Percentiles rank a stretch among this genome's conserved stretches.
Conservation (phyloP, 495 filamentous ascomycete genomes). For the Penicillium subrubescens region DNA sequence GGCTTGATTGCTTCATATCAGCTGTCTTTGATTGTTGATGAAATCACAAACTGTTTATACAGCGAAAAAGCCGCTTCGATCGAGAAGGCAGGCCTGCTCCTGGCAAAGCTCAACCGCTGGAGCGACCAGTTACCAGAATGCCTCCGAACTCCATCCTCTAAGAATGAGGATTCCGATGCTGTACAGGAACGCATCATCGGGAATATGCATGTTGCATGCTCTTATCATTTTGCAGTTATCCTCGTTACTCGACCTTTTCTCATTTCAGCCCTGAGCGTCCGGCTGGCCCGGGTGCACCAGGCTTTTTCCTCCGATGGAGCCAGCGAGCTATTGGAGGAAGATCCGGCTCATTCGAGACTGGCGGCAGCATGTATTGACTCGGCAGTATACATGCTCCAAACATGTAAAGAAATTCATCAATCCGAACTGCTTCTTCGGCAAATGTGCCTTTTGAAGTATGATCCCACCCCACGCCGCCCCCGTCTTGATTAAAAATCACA, state of each 20-base stretch:
- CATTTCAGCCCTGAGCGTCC: slow-evolving; percentile 39
- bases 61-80: slow-evolving; percentile 35
- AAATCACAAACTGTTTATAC: slow-evolving; percentile 38
- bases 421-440: slow-evolving; percentile 37
- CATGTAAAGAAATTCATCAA: slow-evolving; percentile 38
- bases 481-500: neutral
- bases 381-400: slow-evolving; percentile 46
- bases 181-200: slow-evolving; percentile 38
- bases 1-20: slow-evolving; percentile 39
- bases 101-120: slow-evolving; percentile 41
- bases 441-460: slow-evolving; percentile 43
- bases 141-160: slow-evolving; percentile 23
- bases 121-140: slow-evolving; percentile 34
- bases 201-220: slow-evolving; percentile 44
- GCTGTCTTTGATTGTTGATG: slow-evolving; percentile 38
- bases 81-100: slow-evolving; percentile 36
- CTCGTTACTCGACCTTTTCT: slow-evolving; percentile 45
- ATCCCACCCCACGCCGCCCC: neutral
- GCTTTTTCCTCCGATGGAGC: slow-evolving; percentile 15
- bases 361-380: slow-evolving; percentile 43
- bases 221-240: slow-evolving; percentile 48
- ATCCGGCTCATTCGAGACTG: slow-evolving; percentile 37
- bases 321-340: slow-evolving; percentile 24
- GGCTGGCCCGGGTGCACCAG: slow-evolving; percentile 37
- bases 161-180: slow-evolving; percentile 21